Base-by-base conservation (phyloP, 2,329 filamentous ascomycete genomes). In the Alternaria sp. region DNA sequence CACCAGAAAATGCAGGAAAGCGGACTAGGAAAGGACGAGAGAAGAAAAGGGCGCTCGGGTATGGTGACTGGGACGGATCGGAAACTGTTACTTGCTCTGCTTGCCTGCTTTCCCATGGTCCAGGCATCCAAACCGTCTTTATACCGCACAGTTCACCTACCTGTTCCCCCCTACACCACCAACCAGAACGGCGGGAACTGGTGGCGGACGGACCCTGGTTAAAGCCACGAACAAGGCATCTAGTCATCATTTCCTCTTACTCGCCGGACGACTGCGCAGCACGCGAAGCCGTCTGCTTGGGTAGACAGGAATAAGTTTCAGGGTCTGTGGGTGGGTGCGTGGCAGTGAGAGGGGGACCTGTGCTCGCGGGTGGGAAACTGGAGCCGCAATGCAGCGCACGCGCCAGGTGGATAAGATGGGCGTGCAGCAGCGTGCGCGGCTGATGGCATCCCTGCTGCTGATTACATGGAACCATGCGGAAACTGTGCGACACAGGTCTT, bases 61-160 rank as follows among this genome's bases (percentile, higher is more conserved):
- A 57, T 60, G 62, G 63, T 65, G 59, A 64, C 55, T 64, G 57
- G 44, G 36, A 59, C 55, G 58, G 55, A 36, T 64, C 63, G 68
- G 70, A 62, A 40, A 17, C 36, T 40, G 15, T 61, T 66, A 17
- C n/a, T 32, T 30, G 28, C 17, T 59, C 25, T 57, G 44, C 51
- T 50, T 50, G 59, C 47, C 54, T 46, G 23, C 28, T 52, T 50
- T 47, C 50, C 54, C 30, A 52, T 63, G 59, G 30, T 59, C 66
- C 67, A 65, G 67, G 59, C 65, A 66, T 62, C 69, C 69, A 75
- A 73, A 74, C 72, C 55, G 68, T 71, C 75, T 76, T 76, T 77
- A 76, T 76, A 76, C 65, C 56, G 61, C 63, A 64, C 58, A 58
- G 55, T 57, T 57, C 59, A 58, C 30, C n/a, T 30, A 58, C 54